Conservation (phyloP, 1,284 basidiomycete species). For the Neotropicomus parvogracilis region DNA sequence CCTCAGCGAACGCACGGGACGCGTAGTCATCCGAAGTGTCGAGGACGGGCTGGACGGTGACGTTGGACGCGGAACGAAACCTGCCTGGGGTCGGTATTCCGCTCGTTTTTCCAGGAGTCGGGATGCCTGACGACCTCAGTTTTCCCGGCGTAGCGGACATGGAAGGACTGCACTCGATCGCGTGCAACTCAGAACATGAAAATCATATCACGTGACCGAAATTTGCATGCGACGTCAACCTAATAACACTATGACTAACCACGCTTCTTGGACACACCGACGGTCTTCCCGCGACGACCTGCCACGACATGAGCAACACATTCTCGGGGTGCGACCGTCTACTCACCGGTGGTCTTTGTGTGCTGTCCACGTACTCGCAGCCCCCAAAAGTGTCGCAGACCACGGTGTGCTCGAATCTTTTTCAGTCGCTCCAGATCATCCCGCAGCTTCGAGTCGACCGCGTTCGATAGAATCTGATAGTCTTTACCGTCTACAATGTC, state of each 20-base stretch:
- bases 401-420: conserved; percentile 99
- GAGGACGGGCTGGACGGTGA: conserved; percentile 34
- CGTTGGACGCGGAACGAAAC: conserved; percentile 60
- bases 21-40: conserved; percentile 48
- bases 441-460: conserved; percentile 97
- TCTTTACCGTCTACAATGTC: conserved; percentile 98
- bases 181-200: too few species aligned
- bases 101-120: conserved; percentile 53
- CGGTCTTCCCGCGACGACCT: conserved; percentile 89
- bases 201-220: conserved; percentile 23
- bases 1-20: conserved; percentile 67
- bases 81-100: conserved; percentile 70
- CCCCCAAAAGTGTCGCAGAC: conserved; percentile 97
- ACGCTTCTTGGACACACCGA: conserved; percentile 91
- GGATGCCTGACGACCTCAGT: conserved; percentile 53
- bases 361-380: conserved; percentile 96
- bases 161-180: neutral
- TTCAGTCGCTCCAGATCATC: conserved; percentile 98
- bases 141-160: conserved; percentile 52
- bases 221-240: conserved; percentile 10
- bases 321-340: neutral
- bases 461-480: conserved; percentile 94
- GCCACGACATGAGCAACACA: conserved; percentile 4
- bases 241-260: conserved; percentile 46
- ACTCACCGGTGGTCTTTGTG: conserved; percentile 96